phyloP scores from a whole-genome alignment of 352 stramenopile species.

The Phytophthora citricola region DNA sequence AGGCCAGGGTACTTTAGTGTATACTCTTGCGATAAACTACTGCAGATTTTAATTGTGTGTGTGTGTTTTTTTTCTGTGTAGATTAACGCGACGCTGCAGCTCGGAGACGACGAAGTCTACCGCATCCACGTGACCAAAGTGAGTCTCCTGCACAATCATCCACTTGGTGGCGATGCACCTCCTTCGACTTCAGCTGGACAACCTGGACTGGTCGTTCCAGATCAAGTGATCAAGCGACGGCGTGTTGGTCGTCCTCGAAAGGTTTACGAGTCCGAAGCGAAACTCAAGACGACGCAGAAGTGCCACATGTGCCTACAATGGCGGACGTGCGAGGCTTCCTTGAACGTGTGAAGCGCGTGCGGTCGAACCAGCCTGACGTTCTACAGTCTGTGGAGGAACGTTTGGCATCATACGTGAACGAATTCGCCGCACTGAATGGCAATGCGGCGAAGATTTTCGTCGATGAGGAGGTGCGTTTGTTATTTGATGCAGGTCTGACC shows the following conservation, averaged over 20 bases:
- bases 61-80: conserved; percentile 1
- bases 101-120: conserved; percentile 29
- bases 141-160: conserved; percentile 40
- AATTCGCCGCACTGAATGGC: conserved; percentile 37
- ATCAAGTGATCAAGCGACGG: conserved; percentile 12
- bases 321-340: conserved; percentile 31
- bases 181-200: neutral
- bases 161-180: conserved; percentile 9
- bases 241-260: conserved; percentile 15
- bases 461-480: conserved; percentile 32
- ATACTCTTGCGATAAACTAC: neutral
- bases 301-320: conserved; percentile 28
- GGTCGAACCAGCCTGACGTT: conserved; percentile 8
- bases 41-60: neutral
- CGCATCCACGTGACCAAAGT: conserved; percentile 36
- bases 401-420: conserved; percentile 41
- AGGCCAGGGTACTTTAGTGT: conserved; percentile 28
- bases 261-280: neutral
- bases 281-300: conserved; percentile 3
- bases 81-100: conserved; percentile 41
- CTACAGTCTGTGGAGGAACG: conserved; percentile 38
- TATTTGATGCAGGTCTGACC: neutral
- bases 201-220: neutral
- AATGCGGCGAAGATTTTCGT: conserved; percentile 47
- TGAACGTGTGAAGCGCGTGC: conserved; percentile 18